Conservation (phyloP, 495 filamentous ascomycete species). For the Penicillium lagena region DNA sequence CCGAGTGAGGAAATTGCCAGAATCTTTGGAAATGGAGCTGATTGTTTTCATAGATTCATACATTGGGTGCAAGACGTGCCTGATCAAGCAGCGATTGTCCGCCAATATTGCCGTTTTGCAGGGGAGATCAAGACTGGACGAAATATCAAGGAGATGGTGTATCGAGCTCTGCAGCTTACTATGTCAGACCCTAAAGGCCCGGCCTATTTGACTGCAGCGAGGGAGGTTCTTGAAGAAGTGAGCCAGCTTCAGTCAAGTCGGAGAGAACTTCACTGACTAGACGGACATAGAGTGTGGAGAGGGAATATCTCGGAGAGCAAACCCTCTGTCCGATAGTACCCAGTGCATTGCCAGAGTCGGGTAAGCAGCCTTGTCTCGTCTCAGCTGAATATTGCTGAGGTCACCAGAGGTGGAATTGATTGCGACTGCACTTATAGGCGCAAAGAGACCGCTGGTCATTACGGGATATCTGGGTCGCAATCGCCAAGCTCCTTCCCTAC, state of each 20-base stretch:
- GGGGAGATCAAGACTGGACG: conserved; percentile 79
- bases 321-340: conserved; percentile 67
- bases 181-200: conserved; percentile 72
- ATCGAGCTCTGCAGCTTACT: conserved; percentile 77
- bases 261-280: too few relatives aligned
- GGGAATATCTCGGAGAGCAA: conserved; percentile 46
- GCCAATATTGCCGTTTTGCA: conserved; percentile 83
- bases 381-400: neutral
- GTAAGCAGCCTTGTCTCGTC: conserved; percentile 4
- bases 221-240: conserved; percentile 86
- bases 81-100: conserved; percentile 79
- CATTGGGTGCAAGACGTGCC: conserved; percentile 95
- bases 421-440: conserved; percentile 56
- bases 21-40: neutral
- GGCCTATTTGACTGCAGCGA: conserved; percentile 71
- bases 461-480: conserved; percentile 76
- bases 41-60: conserved; percentile 36
- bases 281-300: conserved; percentile 35
- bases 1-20: conserved; percentile 51
- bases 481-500: conserved; percentile 50
- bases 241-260: conserved; percentile 39
- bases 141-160: conserved; percentile 91
- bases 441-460: conserved; percentile 67
- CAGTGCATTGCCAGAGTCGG: conserved; percentile 58
- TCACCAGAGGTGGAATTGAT: conserved; percentile 49